phyloP scores from a whole-genome alignment of 345 rosid genomes.

The Aethionema arabicum region DNA sequence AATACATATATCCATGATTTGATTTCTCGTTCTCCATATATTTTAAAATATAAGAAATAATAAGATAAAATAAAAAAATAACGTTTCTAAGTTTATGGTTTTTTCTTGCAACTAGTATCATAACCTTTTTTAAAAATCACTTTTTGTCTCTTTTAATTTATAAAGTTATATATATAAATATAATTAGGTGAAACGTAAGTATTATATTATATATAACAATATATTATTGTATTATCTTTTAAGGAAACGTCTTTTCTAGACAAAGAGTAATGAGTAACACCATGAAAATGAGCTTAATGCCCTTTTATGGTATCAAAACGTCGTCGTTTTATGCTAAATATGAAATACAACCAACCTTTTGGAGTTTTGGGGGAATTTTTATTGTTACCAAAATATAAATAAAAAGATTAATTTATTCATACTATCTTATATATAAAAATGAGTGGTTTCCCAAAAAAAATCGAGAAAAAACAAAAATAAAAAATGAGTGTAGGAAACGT shows the following conservation, averaged over 20 bases:
- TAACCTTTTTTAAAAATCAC: too few species aligned
- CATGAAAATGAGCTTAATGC: slow-evolving; percentile 18
- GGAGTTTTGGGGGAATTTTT: slow-evolving; percentile 1
- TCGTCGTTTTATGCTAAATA: slow-evolving; percentile 22
- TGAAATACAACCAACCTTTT: slow-evolving; percentile 30
- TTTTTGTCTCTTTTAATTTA: too few species aligned
- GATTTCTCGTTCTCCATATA: too few species aligned
- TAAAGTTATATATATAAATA: not conserved
- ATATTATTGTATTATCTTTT: slow-evolving; percentile 19
- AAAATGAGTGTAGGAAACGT: not conserved
- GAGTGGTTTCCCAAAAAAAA: too few species aligned
- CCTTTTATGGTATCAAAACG: slow-evolving; percentile 26
- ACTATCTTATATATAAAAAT: not conserved
- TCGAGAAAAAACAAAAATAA: not conserved
- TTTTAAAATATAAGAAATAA: too few species aligned
- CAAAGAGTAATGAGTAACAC: slow-evolving; percentile 28
- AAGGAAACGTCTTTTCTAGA: slow-evolving; percentile 21
- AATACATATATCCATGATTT: too few species aligned
- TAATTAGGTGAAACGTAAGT: slow-evolving; percentile 23
- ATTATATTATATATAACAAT: slow-evolving; percentile 3
- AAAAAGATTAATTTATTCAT: too few species aligned
- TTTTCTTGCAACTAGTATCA: too few species aligned
- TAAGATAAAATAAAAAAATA: too few species aligned
- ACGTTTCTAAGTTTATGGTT: too few species aligned
- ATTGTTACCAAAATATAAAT: not conserved